Percentiles rank a stretch among this genome's conserved stretches.
phyloP scores from a whole-genome alignment of 495 filamentous ascomycete genomes.

The Penicillium salamii region DNA sequence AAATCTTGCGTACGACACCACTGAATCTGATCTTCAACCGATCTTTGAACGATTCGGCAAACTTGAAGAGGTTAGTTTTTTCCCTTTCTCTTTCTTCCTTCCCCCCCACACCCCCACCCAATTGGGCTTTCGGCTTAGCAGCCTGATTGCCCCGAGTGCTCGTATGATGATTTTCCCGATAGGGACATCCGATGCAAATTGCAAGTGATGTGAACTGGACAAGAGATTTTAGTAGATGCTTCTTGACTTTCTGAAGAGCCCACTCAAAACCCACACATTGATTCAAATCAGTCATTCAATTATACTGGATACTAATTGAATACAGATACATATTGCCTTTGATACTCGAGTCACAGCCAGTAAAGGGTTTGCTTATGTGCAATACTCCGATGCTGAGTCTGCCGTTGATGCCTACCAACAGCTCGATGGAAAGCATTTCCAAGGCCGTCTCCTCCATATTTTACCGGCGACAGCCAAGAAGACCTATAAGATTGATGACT shows the following conservation, averaged over 20 bases:
- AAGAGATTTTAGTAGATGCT: slow-evolving; percentile 80
- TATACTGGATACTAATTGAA: slow-evolving; percentile 34
- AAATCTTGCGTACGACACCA: slow-evolving; percentile 80
- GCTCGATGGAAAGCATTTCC: slow-evolving; percentile 79
- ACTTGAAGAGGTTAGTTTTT: slow-evolving; percentile 78
- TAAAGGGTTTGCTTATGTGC: slow-evolving; percentile 89
- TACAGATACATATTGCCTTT: slow-evolving; percentile 77
- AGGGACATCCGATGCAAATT: slow-evolving; percentile 95
- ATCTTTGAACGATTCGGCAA: slow-evolving; percentile 68
- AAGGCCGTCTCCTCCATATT: slow-evolving; percentile 88
- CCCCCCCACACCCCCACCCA: slow-evolving; percentile 5
- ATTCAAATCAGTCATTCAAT: slow-evolving; percentile 22
- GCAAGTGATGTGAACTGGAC: slow-evolving; percentile 62
- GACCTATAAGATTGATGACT: slow-evolving; percentile 80
- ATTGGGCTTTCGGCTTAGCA: slow-evolving; percentile 4
- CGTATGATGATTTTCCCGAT: slow-evolving; percentile 95
- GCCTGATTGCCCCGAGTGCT: slow-evolving; percentile 23
- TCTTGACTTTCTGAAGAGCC: slow-evolving; percentile 58
- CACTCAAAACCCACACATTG: slow-evolving; percentile 38
- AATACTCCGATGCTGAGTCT: slow-evolving; percentile 63
- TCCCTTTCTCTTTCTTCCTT: slow-evolving; percentile 7
- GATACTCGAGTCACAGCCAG: slow-evolving; percentile 59
- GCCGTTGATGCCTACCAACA: slow-evolving; percentile 74
- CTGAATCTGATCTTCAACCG: slow-evolving; percentile 70
- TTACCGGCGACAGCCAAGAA: slow-evolving; percentile 77